Conservation (phyloP, 129 eudicot species). For the Deinandra increscens region DNA sequence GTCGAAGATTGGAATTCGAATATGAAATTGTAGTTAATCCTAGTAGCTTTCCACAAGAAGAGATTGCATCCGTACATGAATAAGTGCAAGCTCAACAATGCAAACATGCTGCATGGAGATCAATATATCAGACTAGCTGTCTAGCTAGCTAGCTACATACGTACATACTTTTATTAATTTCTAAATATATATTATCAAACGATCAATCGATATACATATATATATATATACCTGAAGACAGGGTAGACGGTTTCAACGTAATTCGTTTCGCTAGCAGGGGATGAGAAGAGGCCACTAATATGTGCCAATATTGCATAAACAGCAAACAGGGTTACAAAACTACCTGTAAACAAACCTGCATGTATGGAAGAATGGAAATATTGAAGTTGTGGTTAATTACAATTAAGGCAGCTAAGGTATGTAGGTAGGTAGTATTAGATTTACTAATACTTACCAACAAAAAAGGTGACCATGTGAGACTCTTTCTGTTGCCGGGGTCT, state of each 20-base stretch:
- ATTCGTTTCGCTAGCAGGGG: constrained; percentile 45
- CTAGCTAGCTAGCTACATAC: too few species aligned
- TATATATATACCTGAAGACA: constrained; percentile 59
- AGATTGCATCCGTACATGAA: constrained; percentile 96
- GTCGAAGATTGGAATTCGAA: constrained; percentile 72
- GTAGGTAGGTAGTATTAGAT: too few species aligned
- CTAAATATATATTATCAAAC: too few species aligned
- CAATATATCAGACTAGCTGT: too few species aligned
- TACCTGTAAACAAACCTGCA: constrained; percentile 89
- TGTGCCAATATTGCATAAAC: constrained; percentile 85
- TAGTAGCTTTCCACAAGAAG: constrained; percentile 81
- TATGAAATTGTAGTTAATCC: constrained; percentile 86
- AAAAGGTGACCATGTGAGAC: constrained; percentile 93
- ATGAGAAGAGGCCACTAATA: constrained; percentile 76
- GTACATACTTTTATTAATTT: too few species aligned
- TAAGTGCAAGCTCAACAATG: constrained; percentile 79
- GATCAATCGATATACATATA: too few species aligned
- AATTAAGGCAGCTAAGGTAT: too few species aligned
- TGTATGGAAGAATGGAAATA: background rate
- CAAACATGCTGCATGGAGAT: constrained; percentile 93
- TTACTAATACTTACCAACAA: constrained; percentile 72
- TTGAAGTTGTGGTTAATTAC: background rate
- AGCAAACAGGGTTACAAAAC: constrained; percentile 69
- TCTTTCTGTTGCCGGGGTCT: constrained; percentile 77
- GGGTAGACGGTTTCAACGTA: constrained; percentile 93